These are phyloP conservation scores for Imleria badia DNA, from an alignment of 768 basidiomycete genomes.

Conservation along the genomic window DNA sequence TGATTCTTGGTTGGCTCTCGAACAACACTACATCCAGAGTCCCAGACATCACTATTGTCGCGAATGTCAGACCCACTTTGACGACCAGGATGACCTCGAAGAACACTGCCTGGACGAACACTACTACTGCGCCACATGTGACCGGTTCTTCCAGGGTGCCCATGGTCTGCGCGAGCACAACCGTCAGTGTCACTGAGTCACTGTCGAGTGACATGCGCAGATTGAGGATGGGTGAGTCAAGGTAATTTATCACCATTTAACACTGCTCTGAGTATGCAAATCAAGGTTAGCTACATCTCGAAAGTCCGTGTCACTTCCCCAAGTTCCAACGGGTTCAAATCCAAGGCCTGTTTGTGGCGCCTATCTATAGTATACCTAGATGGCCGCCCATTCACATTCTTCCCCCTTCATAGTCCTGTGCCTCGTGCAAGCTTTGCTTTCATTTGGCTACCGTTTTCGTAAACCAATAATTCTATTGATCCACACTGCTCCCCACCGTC, in stretches of 20 bases:
- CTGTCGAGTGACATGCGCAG: constrained; percentile 24
- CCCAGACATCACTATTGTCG: constrained; percentile 52
- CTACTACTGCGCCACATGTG: constrained; percentile 43
- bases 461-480: too few relatives aligned
- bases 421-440: constrained; percentile 17
- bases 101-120: constrained; percentile 47
- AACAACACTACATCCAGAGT: constrained; percentile 55
- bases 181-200: constrained; percentile 43
- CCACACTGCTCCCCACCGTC: too few relatives aligned
- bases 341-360: constrained; percentile 17
- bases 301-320: constrained; percentile 31
- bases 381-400: constrained; percentile 22
- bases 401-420: constrained; percentile 5
- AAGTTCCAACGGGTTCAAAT: background rate
- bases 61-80: constrained; percentile 46
- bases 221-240: constrained; percentile 16
- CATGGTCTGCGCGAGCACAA: constrained; percentile 48
- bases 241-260: background rate
- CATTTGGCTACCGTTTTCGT: constrained; percentile 3
- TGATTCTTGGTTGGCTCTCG: constrained; percentile 33
- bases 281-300: constrained; percentile 18
- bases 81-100: constrained; percentile 7
- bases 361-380: background rate
- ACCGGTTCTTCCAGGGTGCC: constrained; percentile 40
- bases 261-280: constrained; percentile 9